Evolutionary conservation across 371 early-diverging fungal genomes (phyloP), one percentile per base, ranked within the genome.

Genomic region (Mortierella sp.): DNA sequence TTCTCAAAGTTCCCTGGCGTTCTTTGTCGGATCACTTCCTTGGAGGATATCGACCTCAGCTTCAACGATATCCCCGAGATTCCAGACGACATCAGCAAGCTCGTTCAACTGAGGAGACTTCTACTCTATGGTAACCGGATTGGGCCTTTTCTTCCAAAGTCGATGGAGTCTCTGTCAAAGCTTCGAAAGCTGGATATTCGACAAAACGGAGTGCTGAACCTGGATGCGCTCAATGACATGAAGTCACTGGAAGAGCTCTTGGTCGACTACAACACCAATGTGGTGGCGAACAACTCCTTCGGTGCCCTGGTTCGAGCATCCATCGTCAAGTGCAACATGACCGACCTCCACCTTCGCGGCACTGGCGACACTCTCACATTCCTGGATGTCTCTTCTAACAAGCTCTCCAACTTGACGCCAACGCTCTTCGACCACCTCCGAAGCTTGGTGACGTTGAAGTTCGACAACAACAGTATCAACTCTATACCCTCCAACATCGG

Each of bases 31-130:
- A 89, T 97, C n/a, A 72, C 84, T 5, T 86, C 91, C 28, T 88
- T 98, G 31, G 89, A 88, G 13, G 91, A 93, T 28, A 91, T 98
- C 19, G 96, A 98, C 83, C 85, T 97, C 50, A 95, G 95, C 54
- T 96, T 96, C 78, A 97, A 97, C 89, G 92, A 94, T 31, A 96
- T 98, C n/a, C 78, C 92, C 1, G 88, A 75, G 14, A 89, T 98
- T 45, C 97, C 97, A 1, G 90, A 93, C n/a, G 91, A 92, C 50
- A 95, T 97, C 31, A 90, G 95, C 54, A 89, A 94, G 8, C 88
- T 98, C 21, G 84, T 80, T 9, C 88, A 90, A 24, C 85, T 98
- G 26, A 87, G 87, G 24, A 87, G 89, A 38, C 88, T 98, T 24
- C 90, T 92, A 55, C 90, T 97, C 9, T 93, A 93, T 75, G 96